Conservation (phyloP, 2,329 filamentous ascomycete species). For the Cryphonectria carpinicola region DNA sequence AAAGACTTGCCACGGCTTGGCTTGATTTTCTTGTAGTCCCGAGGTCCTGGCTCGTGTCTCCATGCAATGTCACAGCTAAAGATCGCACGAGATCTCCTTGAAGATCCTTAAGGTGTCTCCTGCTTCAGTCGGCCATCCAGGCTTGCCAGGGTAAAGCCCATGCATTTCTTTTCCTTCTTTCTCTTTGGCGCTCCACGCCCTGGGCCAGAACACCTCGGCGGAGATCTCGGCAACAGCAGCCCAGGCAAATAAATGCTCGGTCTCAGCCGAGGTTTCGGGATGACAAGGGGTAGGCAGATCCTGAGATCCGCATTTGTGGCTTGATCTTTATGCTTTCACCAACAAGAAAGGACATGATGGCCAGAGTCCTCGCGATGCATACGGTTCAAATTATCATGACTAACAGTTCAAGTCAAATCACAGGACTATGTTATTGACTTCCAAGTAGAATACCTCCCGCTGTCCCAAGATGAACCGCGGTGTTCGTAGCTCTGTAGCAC, state of each 20-base stretch:
- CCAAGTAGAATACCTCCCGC: background rate
- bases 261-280: conserved; percentile 16
- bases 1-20: background rate
- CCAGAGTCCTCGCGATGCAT: background rate
- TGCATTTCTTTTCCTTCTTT: background rate
- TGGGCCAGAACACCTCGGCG: background rate
- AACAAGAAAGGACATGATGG: background rate
- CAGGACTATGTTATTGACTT: background rate
- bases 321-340: background rate
- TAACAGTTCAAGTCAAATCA: background rate
- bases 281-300: background rate
- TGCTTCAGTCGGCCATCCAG: background rate
- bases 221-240: background rate
- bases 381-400: background rate
- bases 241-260: background rate
- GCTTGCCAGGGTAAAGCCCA: background rate
- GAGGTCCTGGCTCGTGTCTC: background rate
- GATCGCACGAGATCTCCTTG: background rate
- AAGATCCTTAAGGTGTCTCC: background rate
- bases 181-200: background rate
- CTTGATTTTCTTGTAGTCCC: background rate
- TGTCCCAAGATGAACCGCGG: background rate
- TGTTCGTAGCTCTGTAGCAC: background rate
- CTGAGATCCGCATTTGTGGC: background rate
- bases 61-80: background rate